Evolutionary conservation across 257 asterid species (phyloP), one percentile per base, ranked within the genome.

Genomic region (Paraleonurus japonicus): DNA sequence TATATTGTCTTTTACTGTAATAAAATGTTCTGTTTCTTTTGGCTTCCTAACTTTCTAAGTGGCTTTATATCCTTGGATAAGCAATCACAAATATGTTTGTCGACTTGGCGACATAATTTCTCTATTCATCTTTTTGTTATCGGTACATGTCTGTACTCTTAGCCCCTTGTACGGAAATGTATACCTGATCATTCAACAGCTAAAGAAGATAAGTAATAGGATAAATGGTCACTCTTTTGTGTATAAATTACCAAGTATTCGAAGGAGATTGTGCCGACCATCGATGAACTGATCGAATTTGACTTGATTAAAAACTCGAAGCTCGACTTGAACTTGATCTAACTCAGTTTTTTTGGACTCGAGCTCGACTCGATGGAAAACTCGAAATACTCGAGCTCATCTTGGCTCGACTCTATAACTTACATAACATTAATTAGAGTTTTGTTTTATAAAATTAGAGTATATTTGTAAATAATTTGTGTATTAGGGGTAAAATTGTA

Each of bases 1-100:
- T 61, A 67, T 48, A 41, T 62, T 60, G 22, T 57, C 68, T 41
- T 61, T 43, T 67, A 61, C 27, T 63, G 61, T 61, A 53, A 61
- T 41, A 19, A 70, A 66, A 64, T 67, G n/a, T n/a, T 53, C 12
- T 58, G 54, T 60, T 54, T 47, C 45, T 30, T 39, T 45, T 41
- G 22, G 55, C 57, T 45, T 70, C 39, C 58, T 65, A 55, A 60
- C 61, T 66, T 48, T 57, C 16, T 15, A 24, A 60, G 65, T 69
- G 50, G 54, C 16, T 73, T 27, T 32, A 39, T 24, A 23, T 71
- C 59, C 54, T 17, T 53, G 17, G 39, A 55, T 47, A 4, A 70
- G 41, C 54, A 57, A 43, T 33, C 16, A 39, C 66, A 16, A 54
- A 19, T 39, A 58, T 58, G 71, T 41, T 35, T 48, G 15, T 53